Base-by-base conservation (phyloP, 1,284 basidiomycete species). In the Naganishia cerealis region DNA sequence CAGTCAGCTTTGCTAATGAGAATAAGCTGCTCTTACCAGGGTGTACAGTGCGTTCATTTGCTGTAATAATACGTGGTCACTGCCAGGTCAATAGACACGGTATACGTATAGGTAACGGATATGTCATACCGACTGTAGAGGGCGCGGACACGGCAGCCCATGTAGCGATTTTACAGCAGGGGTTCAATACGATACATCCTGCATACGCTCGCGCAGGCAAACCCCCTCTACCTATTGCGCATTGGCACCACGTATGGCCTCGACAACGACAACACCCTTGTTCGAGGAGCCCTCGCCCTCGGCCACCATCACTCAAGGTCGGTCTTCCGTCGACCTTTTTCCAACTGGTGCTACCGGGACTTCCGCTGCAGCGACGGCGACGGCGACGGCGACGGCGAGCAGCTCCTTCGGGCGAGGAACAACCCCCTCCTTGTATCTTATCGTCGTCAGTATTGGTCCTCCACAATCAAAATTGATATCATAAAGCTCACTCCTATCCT, bases 351-450 rank as follows among this genome's bases (percentile, higher is more conserved):
- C 52, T 42, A 63, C 61, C 0, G 61, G 61, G 38, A 59, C 42
- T 13, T 29, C 29, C 7, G 48, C 26, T 18, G 50, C 50, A 40
- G 50, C 59, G 26, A 40, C 59, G 15, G 50, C 61, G 50, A 53
- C 58, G 8, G 39, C 42, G 13, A 63, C 48, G 21, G 13, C 42
- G 12, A 18, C 43, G n/a, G 29, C 29, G 29, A 63, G 61, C 38
- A 21, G 21, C 13, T 29, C 29, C 12, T 42, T 38, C 15, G 36
- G 50, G 12, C 13, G 48, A 10, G 61, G 61, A 18, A 52, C 50
- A 21, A 26, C 50, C 18, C 61, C 61, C 24, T 63, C 61, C 12
- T 29, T 63, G 15, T 63, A 63, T 29, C 61, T 63, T 18, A 63
- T 63, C 18, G 24, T 63, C 33, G 61, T 63, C 15, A 54, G 61